Conservation (phyloP, 495 filamentous ascomycete species). For the Xanthoparmelia taractica region DNA sequence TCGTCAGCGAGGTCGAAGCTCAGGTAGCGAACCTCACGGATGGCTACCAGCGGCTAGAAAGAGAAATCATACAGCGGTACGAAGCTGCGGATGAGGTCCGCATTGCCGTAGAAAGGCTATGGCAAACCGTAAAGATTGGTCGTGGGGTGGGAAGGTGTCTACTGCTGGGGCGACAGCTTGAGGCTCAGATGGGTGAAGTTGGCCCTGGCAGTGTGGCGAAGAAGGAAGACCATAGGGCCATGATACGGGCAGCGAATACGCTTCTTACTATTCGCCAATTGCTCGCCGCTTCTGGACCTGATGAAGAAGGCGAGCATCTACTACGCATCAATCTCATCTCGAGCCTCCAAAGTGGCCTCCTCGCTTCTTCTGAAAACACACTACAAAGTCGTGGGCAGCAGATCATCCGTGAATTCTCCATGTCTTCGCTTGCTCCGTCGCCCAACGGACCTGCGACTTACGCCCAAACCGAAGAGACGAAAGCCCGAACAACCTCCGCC, state of each 20-base stretch:
- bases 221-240: slow-evolving; percentile 65
- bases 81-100: slow-evolving; percentile 72
- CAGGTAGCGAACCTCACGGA: slow-evolving; percentile 73
- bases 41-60: slow-evolving; percentile 73
- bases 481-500: slow-evolving; percentile 63
- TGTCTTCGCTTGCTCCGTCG: slow-evolving; percentile 50
- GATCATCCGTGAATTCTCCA: slow-evolving; percentile 72
- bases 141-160: slow-evolving; percentile 68
- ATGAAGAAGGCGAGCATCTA: slow-evolving; percentile 70
- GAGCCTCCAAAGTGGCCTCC: slow-evolving; percentile 57
- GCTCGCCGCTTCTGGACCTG: slow-evolving; percentile 52
- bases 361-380: slow-evolving; percentile 61
- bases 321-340: slow-evolving; percentile 60
- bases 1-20: slow-evolving; percentile 63
- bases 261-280: slow-evolving; percentile 64
- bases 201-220: slow-evolving; percentile 39
- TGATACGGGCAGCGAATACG: slow-evolving; percentile 72
- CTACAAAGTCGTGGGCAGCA: slow-evolving; percentile 67
- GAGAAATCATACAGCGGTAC: slow-evolving; percentile 74
- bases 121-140: slow-evolving; percentile 69
- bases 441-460: slow-evolving; percentile 48
- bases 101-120: slow-evolving; percentile 61
- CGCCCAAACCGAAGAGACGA: slow-evolving; percentile 71
- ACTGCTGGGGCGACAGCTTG: slow-evolving; percentile 75
- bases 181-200: slow-evolving; percentile 65